Conservation (phyloP, 2,329 filamentous ascomycete genomes). For the Neonectria sp. region DNA sequence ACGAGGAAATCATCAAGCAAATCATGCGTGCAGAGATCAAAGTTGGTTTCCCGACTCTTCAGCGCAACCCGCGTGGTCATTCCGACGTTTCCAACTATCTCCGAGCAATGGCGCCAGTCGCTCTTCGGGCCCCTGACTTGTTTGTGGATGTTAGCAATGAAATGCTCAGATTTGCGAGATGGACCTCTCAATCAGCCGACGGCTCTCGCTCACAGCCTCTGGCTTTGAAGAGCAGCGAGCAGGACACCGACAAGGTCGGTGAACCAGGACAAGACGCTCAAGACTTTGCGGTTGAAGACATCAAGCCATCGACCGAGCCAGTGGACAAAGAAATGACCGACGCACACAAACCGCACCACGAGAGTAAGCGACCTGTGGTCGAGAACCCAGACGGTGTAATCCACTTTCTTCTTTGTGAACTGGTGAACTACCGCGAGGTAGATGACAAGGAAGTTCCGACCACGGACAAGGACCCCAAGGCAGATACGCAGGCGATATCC, state of each 20-base stretch:
- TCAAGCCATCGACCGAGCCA: slow-evolving; percentile 73
- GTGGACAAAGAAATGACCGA: slow-evolving; percentile 75
- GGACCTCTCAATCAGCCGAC: slow-evolving; percentile 58
- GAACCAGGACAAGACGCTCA: slow-evolving; percentile 35
- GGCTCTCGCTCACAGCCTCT: slow-evolving; percentile 54
- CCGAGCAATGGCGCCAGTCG: slow-evolving; percentile 83
- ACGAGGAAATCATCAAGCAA: slow-evolving; percentile 90
- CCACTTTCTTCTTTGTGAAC: slow-evolving; percentile 92
- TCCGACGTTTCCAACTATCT: slow-evolving; percentile 82
- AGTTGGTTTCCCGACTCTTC: slow-evolving; percentile 76
- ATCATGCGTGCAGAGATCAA: slow-evolving; percentile 93
- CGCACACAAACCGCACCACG: slow-evolving; percentile 72
- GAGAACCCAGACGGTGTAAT: slow-evolving; percentile 96
- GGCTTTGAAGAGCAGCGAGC: slow-evolving; percentile 54
- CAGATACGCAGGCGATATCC: slow-evolving; percentile 50
- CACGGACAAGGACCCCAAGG: slow-evolving; percentile 59
- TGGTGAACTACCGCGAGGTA: slow-evolving; percentile 92
- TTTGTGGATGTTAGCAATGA: slow-evolving; percentile 93
- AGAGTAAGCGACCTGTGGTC: slow-evolving; percentile 86
- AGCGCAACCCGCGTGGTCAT: slow-evolving; percentile 64
- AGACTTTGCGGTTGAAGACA: slow-evolving; percentile 54
- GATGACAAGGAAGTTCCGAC: slow-evolving; percentile 81
- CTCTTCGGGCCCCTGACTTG: slow-evolving; percentile 84
- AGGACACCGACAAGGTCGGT: slow-evolving; percentile 32
- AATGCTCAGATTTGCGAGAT: slow-evolving; percentile 81